Percentiles rank a stretch among this genome's conserved stretches.
phyloP scores from a whole-genome alignment of 2,329 filamentous ascomycete species.

The Colletotrichum eremochloae region DNA sequence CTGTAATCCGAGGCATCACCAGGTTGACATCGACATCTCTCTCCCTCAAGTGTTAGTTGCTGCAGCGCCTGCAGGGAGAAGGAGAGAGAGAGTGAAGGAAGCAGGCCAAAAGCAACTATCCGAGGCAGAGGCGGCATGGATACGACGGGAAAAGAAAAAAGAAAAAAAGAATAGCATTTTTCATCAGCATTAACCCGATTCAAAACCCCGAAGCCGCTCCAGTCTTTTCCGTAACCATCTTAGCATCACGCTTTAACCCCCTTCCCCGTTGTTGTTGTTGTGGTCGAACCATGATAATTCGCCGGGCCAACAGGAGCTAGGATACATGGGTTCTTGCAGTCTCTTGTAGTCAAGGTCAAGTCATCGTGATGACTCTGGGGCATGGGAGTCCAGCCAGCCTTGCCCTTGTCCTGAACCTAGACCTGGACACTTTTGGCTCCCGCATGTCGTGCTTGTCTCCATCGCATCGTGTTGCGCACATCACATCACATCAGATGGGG shows the following conservation, averaged over 20 bases:
- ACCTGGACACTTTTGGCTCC: slow-evolving; percentile 23
- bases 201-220: neutral
- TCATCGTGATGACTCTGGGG: slow-evolving; percentile 19
- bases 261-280: slow-evolving; percentile 6
- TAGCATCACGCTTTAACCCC: neutral
- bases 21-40: neutral
- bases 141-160: neutral
- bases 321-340: slow-evolving; percentile 31
- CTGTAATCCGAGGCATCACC: neutral
- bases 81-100: neutral
- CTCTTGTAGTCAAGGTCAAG: slow-evolving; percentile 7
- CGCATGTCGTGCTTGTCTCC: slow-evolving; percentile 39
- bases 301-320: slow-evolving; percentile 40
- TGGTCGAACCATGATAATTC: slow-evolving; percentile 27
- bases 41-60: neutral
- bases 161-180: neutral
- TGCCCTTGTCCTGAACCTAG: slow-evolving; percentile 7
- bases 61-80: slow-evolving; percentile 33
- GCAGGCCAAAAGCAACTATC: slow-evolving; percentile 32
- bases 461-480: slow-evolving; percentile 8
- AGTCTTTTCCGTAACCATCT: neutral
- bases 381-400: neutral
- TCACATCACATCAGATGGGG: slow-evolving; percentile 11
- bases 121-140: slow-evolving; percentile 1
- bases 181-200: slow-evolving; percentile 28